A percentile compares a stretch with the other conserved stretches of the same genome.
These are phyloP conservation scores for Fusarium sterilihyphosum DNA, from an alignment of 2,329 filamentous ascomycete genomes.

Conservation along the genomic window DNA sequence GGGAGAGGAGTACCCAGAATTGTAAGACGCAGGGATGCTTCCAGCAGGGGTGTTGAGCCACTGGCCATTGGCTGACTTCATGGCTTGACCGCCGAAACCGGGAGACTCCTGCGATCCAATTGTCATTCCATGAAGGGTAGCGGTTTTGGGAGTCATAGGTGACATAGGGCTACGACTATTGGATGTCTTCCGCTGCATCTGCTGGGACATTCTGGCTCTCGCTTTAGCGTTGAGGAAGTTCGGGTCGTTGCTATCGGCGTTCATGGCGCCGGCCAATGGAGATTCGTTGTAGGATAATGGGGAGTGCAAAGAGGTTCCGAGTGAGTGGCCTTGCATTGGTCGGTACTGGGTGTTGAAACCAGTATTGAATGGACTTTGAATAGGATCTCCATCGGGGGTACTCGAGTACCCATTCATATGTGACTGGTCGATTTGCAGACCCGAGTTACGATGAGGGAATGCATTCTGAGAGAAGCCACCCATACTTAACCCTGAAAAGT, in stretches of 20 bases:
- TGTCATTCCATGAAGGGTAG: slow-evolving; percentile 76
- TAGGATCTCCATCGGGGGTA: slow-evolving; percentile 90
- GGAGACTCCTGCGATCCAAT: slow-evolving; percentile 74
- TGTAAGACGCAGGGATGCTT: slow-evolving; percentile 85
- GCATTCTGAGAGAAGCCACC: slow-evolving; percentile 62
- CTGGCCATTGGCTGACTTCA: slow-evolving; percentile 87
- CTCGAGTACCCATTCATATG: slow-evolving; percentile 86
- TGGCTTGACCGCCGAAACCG: slow-evolving; percentile 80
- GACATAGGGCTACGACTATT: slow-evolving; percentile 68
- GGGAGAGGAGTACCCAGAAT: slow-evolving; percentile 89
- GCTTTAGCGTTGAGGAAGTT: slow-evolving; percentile 71
- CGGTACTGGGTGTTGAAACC: slow-evolving; percentile 85
- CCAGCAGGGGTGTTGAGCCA: slow-evolving; percentile 86
- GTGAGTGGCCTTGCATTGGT: slow-evolving; percentile 69
- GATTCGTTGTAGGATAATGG: slow-evolving; percentile 54
- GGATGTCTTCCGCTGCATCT: slow-evolving; percentile 78
- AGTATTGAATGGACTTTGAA: slow-evolving; percentile 88
- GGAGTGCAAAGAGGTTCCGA: slow-evolving; percentile 60
- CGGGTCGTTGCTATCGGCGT: slow-evolving; percentile 59
- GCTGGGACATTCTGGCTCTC: slow-evolving; percentile 67
- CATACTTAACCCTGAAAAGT: slow-evolving; percentile 68
- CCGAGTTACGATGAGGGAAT: slow-evolving; percentile 65
- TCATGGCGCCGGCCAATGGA: slow-evolving; percentile 58
- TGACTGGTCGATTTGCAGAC: slow-evolving; percentile 60
- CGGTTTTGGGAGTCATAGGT: slow-evolving; percentile 89